phyloP scores from a whole-genome alignment of 805 yeast genomes.

The Starmera dryadoides region DNA sequence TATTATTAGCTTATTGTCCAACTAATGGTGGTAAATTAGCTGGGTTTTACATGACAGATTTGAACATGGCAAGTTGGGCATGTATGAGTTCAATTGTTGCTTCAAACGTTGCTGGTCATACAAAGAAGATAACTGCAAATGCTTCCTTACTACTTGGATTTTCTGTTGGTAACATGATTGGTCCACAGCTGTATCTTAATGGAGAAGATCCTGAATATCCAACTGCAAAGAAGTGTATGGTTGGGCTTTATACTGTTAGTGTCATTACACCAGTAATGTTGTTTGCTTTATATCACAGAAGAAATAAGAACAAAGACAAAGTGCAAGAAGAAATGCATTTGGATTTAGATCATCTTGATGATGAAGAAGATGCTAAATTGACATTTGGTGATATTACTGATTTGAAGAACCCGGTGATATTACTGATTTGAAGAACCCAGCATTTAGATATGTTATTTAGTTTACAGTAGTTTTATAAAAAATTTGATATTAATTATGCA shows the following conservation, averaged over 20 bases:
- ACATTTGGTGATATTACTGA: conserved; percentile 42
- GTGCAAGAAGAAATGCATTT: conserved; percentile 18
- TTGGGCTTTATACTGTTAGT: conserved; percentile 37
- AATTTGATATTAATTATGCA: no score
- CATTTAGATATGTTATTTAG: conserved; percentile 25
- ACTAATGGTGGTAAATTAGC: conserved; percentile 20
- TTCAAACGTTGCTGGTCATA: conserved; percentile 61
- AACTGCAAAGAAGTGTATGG: conserved; percentile 46
- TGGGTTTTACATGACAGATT: conserved; percentile 23
- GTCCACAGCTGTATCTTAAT: conserved; percentile 63
- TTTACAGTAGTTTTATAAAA: not conserved
- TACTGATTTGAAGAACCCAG: conserved; percentile 36
- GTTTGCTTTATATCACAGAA: conserved; percentile 23
- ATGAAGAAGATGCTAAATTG: conserved; percentile 13
- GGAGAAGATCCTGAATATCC: conserved; percentile 52
- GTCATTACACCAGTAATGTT: conserved; percentile 27
- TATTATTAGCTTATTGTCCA: conserved; percentile 23
- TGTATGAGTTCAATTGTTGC: conserved; percentile 27
- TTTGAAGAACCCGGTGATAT: conserved; percentile 32
- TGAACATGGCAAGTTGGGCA: conserved; percentile 29
- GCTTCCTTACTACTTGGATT: conserved; percentile 57
- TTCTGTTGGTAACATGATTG: conserved; percentile 62
- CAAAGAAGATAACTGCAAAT: conserved; percentile 59
- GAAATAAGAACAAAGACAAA: conserved; percentile 36
- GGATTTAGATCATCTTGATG: conserved; percentile 24